Base-by-base conservation (phyloP, 345 rosid genomes). In the Camelina hispida region DNA sequence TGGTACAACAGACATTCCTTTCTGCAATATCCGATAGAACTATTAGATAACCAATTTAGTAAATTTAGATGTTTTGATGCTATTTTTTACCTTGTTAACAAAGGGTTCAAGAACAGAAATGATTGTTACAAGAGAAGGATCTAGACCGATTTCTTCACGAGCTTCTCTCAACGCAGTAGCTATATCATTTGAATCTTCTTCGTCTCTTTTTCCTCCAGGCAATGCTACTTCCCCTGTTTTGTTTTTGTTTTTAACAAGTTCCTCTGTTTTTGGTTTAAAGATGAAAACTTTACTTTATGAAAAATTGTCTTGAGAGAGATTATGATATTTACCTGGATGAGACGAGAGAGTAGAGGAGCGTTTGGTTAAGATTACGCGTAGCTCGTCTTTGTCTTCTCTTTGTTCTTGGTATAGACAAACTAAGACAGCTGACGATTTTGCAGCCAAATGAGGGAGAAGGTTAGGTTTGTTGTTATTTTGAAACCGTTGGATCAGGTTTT, bases 131-230 rank as follows among this genome's bases (percentile, higher is more conserved):
- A 83, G 87, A 17, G 85, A 79, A 67, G 88, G 84, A 56, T 86
- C 88, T 78, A 88, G 72, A 25, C 90, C 87, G 4, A 88, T 88
- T 75, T 88, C 90, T 77, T 88, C 93, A 40, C 75, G 72, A 43
- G 93, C 93, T 79, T 88, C 93, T 77, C 93, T 83, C 48, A 83
- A 82, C 0, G 93, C 90, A 2, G 87, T 88, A 12, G 72, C 87
- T 43, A 78, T 76, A 62, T 88, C 83, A 79, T 86, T 84, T 34
- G 71, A 72, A 71, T 88, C 93, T 20, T 76, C 72, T 7, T 81
- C 79, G 42, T 88, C 90, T 67, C 78, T 70, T 70, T 82, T 86
- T 43, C 93, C 90, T 64, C 93, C 93, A 5, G 90, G 90, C 81
- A 88, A 67, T 4, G 90, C 78, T 72, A 88, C 88, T 78, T 88